Evolutionary conservation across 129 eudicot genomes (phyloP).

Genomic region (Artemisia tridentata): DNA sequence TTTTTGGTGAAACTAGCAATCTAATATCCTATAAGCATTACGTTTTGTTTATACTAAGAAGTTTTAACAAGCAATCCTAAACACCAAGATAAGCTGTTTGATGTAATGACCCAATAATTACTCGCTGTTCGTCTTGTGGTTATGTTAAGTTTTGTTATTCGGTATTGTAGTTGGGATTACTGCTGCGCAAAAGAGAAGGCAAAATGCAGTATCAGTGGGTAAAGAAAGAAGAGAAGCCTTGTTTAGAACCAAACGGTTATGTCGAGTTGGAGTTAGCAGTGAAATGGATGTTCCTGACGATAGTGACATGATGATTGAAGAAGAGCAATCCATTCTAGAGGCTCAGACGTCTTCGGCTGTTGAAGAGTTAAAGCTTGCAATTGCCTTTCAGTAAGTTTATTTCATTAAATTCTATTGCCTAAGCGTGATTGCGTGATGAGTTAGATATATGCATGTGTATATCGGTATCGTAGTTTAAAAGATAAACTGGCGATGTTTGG

Average conservation of each 20-base stretch:
- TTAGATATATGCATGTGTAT: too few species aligned
- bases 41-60: too few species aligned
- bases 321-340: slow-evolving; percentile 79
- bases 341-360: slow-evolving; percentile 77
- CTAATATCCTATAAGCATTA: too few species aligned
- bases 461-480: too few species aligned
- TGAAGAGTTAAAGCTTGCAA: slow-evolving; percentile 59
- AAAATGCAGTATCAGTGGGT: slow-evolving; percentile 73
- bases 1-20: too few species aligned
- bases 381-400: slow-evolving; percentile 77
- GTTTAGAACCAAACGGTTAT: slow-evolving; percentile 77
- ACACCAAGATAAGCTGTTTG: slow-evolving; percentile 1
- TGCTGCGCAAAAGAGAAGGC: slow-evolving; percentile 80
- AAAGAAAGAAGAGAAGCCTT: slow-evolving; percentile 89
- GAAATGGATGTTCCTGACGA: slow-evolving; percentile 46
- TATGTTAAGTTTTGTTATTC: not conserved
- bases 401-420: too few species aligned
- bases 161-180: slow-evolving; percentile 63
- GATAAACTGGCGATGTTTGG: too few species aligned
- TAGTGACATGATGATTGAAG: slow-evolving; percentile 75
- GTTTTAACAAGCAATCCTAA: too few species aligned
- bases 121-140: not conserved
- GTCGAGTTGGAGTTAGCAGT: slow-evolving; percentile 70
- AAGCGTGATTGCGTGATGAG: too few species aligned
- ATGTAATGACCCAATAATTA: not conserved